A percentile compares a stretch with the other conserved stretches of the same genome.
Conservation (phyloP, 805 yeast genomes). For the Starmerella stigmatis region DNA sequence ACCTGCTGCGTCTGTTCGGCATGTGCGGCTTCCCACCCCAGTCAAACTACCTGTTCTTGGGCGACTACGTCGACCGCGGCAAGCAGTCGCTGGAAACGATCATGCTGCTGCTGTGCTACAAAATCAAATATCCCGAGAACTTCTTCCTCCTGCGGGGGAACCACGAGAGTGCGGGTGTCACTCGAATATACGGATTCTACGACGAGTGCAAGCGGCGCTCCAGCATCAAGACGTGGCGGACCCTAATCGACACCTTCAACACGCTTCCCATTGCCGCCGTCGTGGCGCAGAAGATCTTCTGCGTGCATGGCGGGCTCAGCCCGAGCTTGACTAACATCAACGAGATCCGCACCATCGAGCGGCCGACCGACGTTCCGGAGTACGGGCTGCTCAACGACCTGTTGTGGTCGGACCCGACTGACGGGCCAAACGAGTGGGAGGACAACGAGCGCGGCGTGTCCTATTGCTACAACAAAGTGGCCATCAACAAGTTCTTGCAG, state of each 20-base stretch:
- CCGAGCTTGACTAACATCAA: constrained; percentile 98
- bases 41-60: constrained; percentile 87
- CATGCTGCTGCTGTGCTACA: constrained; percentile 85
- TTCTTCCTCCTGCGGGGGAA: constrained; percentile 94
- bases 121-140: constrained; percentile 96
- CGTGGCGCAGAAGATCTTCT: constrained; percentile 92
- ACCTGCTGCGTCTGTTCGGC: constrained; percentile 85
- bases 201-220: constrained; percentile 96
- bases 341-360: constrained; percentile 96
- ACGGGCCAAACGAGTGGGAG: constrained; percentile 96
- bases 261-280: constrained; percentile 98
- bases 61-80: constrained; percentile 98
- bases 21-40: constrained; percentile 99
- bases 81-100: constrained; percentile 94
- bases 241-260: constrained; percentile 96
- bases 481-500: constrained; percentile 87
- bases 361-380: constrained; percentile 98
- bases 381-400: constrained; percentile 92
- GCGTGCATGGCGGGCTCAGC: constrained; percentile 98
- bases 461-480: constrained; percentile 98
- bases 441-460: constrained; percentile 99
- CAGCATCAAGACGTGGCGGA: constrained; percentile 96
- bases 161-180: constrained; percentile 97
- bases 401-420: constrained; percentile 97
- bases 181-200: constrained; percentile 94